Evolutionary conservation across 2,329 filamentous ascomycete species (phyloP).

Genomic region (Penicillium sp.): DNA sequence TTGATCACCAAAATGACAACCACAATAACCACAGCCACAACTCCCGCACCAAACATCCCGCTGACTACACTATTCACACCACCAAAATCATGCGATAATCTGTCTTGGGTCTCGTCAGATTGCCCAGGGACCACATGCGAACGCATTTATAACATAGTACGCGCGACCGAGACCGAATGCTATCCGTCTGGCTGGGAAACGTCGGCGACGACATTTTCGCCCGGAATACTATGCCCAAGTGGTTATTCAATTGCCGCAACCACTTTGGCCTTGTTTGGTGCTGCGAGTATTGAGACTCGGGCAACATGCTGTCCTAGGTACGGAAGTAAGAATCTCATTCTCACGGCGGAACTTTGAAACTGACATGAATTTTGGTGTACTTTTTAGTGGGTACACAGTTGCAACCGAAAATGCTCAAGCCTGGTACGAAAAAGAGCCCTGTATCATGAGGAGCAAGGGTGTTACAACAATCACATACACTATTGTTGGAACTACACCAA

Average conservation of each 20-base stretch:
- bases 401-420: neutral
- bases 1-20: neutral
- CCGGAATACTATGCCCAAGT: conserved; percentile 3
- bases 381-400: neutral
- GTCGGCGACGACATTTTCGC: conserved; percentile 5
- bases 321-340: neutral
- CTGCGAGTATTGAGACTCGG: conserved; percentile 3
- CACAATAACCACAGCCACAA: neutral
- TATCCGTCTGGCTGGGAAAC: conserved; percentile 8
- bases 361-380: neutral
- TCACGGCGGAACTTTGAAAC: neutral
- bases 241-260: conserved; percentile 1
- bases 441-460: neutral
- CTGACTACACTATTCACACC: conserved; percentile 7
- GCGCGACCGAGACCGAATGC: conserved; percentile 6
- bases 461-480: conserved; percentile 1
- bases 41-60: neutral
- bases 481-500: neutral
- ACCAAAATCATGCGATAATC: conserved; percentile 1
- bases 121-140: neutral
- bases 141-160: conserved; percentile 8
- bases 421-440: conserved; percentile 9
- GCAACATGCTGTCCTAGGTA: conserved; percentile 12
- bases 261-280: neutral
- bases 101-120: conserved; percentile 4